Conservation (phyloP, 148 eudicot genomes). For the Rhododendron ovatum region DNA sequence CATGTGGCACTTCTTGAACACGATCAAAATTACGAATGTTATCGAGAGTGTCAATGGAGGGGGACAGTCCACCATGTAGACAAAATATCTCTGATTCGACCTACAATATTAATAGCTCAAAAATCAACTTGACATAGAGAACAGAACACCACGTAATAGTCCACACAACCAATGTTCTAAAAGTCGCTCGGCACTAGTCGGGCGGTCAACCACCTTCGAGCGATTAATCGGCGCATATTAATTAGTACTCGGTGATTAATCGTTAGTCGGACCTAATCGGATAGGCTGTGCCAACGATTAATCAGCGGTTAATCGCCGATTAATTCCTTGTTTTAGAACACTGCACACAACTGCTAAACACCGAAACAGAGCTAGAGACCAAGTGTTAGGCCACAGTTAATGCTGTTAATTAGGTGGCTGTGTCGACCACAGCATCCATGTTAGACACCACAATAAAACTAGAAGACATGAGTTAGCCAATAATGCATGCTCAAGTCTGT, state of each 20-base stretch:
- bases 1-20: conserved; percentile 99
- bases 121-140: not conserved
- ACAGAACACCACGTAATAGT: not conserved
- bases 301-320: too few species aligned
- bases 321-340: too few species aligned
- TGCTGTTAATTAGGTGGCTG: not conserved
- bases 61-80: conserved; percentile 97
- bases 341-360: not conserved
- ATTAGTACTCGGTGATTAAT: too few species aligned
- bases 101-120: conserved; percentile 25
- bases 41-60: conserved; percentile 95
- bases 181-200: too few species aligned
- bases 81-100: conserved; percentile 99
- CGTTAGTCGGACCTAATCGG: too few species aligned
- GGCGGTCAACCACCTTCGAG: too few species aligned
- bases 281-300: too few species aligned
- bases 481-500: not conserved
- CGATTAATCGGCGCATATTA: too few species aligned
- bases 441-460: not conserved
- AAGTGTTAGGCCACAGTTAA: not conserved
- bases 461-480: not conserved
- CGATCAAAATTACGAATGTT: conserved; percentile 93
- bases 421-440: not conserved
- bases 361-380: not conserved
- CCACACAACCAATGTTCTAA: too few species aligned